These are phyloP conservation scores for Marchantia paleacea DNA, from an alignment of 225 moss, liverwort and hornwort genomes.

Conservation along the genomic window DNA sequence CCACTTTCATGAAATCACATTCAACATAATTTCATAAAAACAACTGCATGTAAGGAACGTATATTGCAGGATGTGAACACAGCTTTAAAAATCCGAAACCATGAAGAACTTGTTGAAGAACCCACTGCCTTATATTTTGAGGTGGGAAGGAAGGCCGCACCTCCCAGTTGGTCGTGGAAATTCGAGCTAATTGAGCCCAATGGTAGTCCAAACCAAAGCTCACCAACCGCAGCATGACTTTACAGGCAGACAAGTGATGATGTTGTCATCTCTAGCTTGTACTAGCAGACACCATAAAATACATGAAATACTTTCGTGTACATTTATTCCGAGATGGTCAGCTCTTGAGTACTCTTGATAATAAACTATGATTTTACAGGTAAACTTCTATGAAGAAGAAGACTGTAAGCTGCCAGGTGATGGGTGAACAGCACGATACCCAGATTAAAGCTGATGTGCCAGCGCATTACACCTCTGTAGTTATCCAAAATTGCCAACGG, in stretches of 20 bases:
- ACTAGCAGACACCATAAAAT: not conserved
- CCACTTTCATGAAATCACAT: not conserved
- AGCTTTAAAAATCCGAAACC: not conserved
- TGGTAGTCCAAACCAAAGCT: conserved; percentile 93
- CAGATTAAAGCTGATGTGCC: conserved; percentile 96
- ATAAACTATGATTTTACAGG: not conserved
- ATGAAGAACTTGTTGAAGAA: not conserved
- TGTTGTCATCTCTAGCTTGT: not conserved
- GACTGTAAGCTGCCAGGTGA: not conserved
- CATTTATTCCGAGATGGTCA: not conserved
- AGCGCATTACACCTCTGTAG: conserved; percentile 74
- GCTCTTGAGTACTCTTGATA: not conserved
- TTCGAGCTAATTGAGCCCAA: conserved; percentile 66
- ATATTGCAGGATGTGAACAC: not conserved
- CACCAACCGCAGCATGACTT: conserved; percentile 96
- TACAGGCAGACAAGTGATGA: conserved; percentile 9
- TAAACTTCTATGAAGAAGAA: not conserved
- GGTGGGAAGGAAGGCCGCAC: conserved; percentile 36
- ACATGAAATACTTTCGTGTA: not conserved
- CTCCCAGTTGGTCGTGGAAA: conserved; percentile 90
- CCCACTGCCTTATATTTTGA: too few relatives aligned
- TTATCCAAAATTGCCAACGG: conserved; percentile 75
- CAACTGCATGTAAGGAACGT: not conserved
- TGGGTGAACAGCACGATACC: conserved; percentile 33
- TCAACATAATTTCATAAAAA: not conserved